A percentile compares a stretch with the other conserved stretches of the same genome.
phyloP scores from a whole-genome alignment of 2,329 filamentous ascomycete species.

The Venturia nashicola region DNA sequence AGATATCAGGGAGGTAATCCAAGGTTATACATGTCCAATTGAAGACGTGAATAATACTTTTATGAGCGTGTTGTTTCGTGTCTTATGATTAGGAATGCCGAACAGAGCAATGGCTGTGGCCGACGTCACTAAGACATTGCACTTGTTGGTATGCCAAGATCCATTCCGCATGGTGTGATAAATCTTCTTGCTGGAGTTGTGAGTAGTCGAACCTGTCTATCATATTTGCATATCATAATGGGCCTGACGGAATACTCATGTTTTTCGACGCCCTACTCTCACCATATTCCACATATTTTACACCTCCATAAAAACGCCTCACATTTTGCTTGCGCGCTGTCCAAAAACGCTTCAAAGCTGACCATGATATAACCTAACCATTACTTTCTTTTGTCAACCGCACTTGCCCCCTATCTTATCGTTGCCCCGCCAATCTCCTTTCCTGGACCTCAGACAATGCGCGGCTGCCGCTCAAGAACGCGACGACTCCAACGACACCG shows the following conservation, averaged over 20 bases:
- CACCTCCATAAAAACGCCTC: not conserved
- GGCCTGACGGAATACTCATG: not conserved
- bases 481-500: conserved; percentile 52
- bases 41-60: too few species aligned
- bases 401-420: conserved; percentile 26
- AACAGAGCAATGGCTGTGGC: too few species aligned
- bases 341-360: not conserved
- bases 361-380: not conserved
- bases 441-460: conserved; percentile 89
- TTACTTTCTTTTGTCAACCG: not conserved
- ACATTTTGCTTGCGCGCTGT: not conserved
- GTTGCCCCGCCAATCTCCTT: conserved; percentile 62
- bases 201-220: too few species aligned
- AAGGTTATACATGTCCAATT: too few species aligned
- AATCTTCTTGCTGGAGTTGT: too few species aligned
- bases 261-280: not conserved
- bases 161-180: too few species aligned
- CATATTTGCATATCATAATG: too few species aligned
- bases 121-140: too few species aligned
- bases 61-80: too few species aligned
- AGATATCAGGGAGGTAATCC: too few species aligned
- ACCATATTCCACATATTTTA: not conserved
- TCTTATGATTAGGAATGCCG: too few species aligned
- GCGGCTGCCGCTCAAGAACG: conserved; percentile 78
- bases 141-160: too few species aligned